These are phyloP conservation scores for Colletotrichum kahawae DNA, from an alignment of 2,329 filamentous ascomycete genomes.

Conservation along the genomic window DNA sequence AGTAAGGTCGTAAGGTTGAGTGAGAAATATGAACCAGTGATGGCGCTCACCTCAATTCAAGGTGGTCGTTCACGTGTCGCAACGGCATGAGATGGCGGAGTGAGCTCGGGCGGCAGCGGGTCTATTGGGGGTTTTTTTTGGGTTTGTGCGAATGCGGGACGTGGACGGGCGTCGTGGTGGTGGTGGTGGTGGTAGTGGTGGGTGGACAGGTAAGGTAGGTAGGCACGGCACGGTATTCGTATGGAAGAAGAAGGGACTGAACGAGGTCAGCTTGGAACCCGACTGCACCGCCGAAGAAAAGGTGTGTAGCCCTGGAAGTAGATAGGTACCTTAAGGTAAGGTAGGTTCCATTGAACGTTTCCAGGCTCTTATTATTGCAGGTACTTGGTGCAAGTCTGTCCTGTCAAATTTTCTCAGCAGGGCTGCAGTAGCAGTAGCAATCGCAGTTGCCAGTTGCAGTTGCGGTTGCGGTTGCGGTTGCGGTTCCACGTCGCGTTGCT, in stretches of 20 bases:
- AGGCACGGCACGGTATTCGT: not conserved
- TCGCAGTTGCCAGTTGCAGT: not conserved
- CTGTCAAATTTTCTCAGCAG: not conserved
- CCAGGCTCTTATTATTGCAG: not conserved
- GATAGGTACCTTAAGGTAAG: not conserved
- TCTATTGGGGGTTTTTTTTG: not conserved
- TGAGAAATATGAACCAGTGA: not conserved
- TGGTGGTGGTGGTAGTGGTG: not conserved
- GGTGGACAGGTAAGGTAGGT: not conserved
- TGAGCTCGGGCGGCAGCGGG: constrained; percentile 12
- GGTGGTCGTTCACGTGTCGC: constrained; percentile 16
- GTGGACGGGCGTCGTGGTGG: not conserved
- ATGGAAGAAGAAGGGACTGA: not conserved
- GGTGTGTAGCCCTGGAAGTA: too few relatives aligned
- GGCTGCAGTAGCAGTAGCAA: not conserved
- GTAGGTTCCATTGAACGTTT: not conserved
- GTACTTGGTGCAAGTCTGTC: not conserved
- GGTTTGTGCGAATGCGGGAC: not conserved
- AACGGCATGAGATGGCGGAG: constrained; percentile 12
- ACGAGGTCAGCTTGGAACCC: not conserved
- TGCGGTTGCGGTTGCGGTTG: not conserved
- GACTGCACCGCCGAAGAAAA: not conserved
- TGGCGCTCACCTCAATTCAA: not conserved
- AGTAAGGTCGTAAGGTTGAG: not conserved
- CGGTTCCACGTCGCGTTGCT: not conserved